Evolutionary conservation across 2,329 filamentous ascomycete species (phyloP).

Genomic region (Penicillium digitatum): DNA sequence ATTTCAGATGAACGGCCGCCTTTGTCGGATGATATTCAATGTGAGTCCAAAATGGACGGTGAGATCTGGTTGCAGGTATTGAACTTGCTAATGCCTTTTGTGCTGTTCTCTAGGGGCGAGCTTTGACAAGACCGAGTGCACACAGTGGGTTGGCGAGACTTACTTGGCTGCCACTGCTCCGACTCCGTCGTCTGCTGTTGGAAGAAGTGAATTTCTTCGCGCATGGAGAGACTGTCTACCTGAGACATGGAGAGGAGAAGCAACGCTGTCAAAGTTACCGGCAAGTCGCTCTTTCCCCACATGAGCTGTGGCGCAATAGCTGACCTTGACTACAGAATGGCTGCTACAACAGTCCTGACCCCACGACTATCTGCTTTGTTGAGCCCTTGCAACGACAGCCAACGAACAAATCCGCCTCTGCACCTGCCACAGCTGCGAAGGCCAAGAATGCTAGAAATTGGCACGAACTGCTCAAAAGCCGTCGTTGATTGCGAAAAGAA

Average conservation of each 20-base stretch:
- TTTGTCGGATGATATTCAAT: conserved; percentile 32
- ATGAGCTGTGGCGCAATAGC: not conserved
- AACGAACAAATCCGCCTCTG: conserved; percentile 24
- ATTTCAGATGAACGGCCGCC: conserved; percentile 22
- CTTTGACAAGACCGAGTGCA: conserved; percentile 35
- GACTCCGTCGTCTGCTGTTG: conserved; percentile 27
- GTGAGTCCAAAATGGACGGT: conserved; percentile 27
- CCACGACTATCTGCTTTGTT: conserved; percentile 38
- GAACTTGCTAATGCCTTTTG: not conserved
- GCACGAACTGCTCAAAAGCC: conserved; percentile 43
- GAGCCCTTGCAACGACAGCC: conserved; percentile 31
- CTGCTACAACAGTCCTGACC: conserved; percentile 34
- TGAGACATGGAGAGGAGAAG: conserved; percentile 42
- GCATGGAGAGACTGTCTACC: conserved; percentile 44
- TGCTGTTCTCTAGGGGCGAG: conserved; percentile 34
- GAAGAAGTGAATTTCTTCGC: conserved; percentile 34
- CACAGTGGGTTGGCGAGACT: conserved; percentile 39
- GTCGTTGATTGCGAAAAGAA: conserved; percentile 22
- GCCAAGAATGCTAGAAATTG: conserved; percentile 41
- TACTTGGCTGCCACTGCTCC: conserved; percentile 40
- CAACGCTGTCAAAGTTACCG: conserved; percentile 31
- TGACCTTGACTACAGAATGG: conserved; percentile 23
- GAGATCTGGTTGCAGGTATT: not conserved
- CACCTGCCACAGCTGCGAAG: conserved; percentile 20
- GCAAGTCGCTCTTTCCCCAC: conserved; percentile 15